These are phyloP conservation scores for Stemphylium vesicarium DNA, from an alignment of 2,329 filamentous ascomycete genomes.

Conservation along the genomic window DNA sequence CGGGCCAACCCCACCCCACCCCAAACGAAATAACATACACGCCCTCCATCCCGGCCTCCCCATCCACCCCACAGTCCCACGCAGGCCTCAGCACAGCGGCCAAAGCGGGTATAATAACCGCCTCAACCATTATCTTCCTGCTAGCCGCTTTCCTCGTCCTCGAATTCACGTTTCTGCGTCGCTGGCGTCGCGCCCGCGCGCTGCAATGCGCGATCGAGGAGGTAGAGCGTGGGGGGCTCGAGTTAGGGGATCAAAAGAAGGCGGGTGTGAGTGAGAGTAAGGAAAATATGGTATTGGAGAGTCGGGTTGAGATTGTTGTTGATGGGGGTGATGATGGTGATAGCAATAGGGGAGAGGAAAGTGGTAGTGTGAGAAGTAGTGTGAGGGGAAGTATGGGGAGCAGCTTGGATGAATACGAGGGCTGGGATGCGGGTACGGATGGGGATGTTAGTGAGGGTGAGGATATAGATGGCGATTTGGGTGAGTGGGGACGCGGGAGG, in stretches of 20 bases:
- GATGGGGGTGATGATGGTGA: conserved; percentile 15
- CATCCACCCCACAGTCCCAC: background rate
- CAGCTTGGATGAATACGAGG: background rate
- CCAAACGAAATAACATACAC: background rate
- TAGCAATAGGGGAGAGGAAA: conserved; percentile 5
- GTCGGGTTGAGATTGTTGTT: conserved; percentile 32
- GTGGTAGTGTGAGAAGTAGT: conserved; percentile 4
- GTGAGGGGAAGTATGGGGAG: conserved; percentile 7
- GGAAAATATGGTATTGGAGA: conserved; percentile 36
- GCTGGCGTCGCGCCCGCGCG: conserved; percentile 22
- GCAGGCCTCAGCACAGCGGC: conserved; percentile 9
- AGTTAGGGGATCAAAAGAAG: conserved; percentile 4
- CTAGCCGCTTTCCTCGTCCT: conserved; percentile 14
- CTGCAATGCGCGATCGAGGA: conserved; percentile 28
- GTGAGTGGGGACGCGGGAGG: conserved; percentile 24
- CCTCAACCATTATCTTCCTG: conserved; percentile 11
- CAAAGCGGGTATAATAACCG: conserved; percentile 14
- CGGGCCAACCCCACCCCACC: background rate
- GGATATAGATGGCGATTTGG: conserved; percentile 17
- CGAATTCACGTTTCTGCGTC: conserved; percentile 24
- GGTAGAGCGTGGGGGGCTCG: conserved; percentile 17
- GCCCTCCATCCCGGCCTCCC: background rate
- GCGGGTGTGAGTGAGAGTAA: conserved; percentile 12
- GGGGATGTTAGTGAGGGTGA: background rate
- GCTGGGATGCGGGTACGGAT: conserved; percentile 12